Base-by-base conservation (phyloP, 805 yeast genomes). In the Wickerhamomyces mucosus region DNA sequence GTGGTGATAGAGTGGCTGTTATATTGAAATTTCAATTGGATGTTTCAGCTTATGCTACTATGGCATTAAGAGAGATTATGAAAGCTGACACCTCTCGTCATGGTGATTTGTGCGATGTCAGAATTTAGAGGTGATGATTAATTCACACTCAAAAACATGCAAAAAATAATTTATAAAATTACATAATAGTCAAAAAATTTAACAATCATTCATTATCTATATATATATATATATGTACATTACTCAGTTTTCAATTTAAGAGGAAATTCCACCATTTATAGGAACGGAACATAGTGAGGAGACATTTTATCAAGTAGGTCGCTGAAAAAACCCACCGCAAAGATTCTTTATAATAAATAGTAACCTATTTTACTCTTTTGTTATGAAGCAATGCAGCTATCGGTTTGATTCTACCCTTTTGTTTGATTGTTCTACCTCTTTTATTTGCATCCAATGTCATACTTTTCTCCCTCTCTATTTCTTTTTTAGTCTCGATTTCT, bases 31-130 rank as follows among this genome's bases (percentile, higher is more conserved):
- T 92, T 67, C 79, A 75, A 48, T 63, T 92, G 36, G 89, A 86
- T 5, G 76, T 82, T 3, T 80, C 96, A 21, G 78, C 94, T 6
- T 92, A 92, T 55, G 99, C 99, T 2, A 92, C 99, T 0, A 94
- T 92, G 98, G 95, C 95, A 1, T 58, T 92, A 31, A 72, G 98
- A 51, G 97, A 92, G 54, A 72, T 84, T 31, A 75, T 88, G 82
- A 80, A 76, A 51, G 69, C 73, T 20, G 89, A 79, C 42, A 78
- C 88, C 3, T 65, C 76, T 18, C 65, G 70, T 45, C 62, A 67
- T 39, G 67, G 69, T 38, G 70, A 65, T 26, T 55, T 60, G 56
- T 63, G 68, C 38, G 60, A 61, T 39, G 67, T 64, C 7, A 56
- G 48, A 36, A 38, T 45, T 4, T 32, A 22, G n/a, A n/a, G n/a